Conservation (phyloP, 202 grass and related monocot species). For the Panicum virgatum region DNA sequence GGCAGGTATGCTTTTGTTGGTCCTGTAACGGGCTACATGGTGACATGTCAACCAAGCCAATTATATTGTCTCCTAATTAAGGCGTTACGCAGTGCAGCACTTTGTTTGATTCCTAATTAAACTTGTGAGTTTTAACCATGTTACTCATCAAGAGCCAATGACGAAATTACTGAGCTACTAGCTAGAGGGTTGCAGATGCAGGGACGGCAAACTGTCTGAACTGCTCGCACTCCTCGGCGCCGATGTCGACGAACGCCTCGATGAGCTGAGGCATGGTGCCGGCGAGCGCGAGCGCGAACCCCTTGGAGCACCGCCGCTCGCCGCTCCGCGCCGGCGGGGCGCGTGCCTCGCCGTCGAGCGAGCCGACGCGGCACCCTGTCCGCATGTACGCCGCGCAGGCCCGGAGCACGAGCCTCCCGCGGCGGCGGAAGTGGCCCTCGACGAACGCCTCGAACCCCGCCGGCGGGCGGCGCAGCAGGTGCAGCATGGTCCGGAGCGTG, state of each 20-base stretch:
- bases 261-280: neutral
- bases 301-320: neutral
- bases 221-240: neutral
- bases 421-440: neutral
- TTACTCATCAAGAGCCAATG: no score
- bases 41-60: no score
- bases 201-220: neutral
- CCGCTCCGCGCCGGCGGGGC: neutral
- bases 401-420: neutral
- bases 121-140: no score
- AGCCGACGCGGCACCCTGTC: neutral
- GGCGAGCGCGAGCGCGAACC: neutral
- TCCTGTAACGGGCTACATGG: no score
- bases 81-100: no score
- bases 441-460: neutral
- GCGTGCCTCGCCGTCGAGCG: neutral
- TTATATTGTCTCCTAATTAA: no score
- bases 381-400: neutral
- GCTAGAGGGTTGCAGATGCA: no score
- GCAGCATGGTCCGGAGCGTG: neutral
- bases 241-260: neutral
- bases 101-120: no score
- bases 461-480: no score
- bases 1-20: no score
- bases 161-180: no score